Conservation (phyloP, 2,329 filamentous ascomycete species). For the Teratosphaeria zuluensis region DNA sequence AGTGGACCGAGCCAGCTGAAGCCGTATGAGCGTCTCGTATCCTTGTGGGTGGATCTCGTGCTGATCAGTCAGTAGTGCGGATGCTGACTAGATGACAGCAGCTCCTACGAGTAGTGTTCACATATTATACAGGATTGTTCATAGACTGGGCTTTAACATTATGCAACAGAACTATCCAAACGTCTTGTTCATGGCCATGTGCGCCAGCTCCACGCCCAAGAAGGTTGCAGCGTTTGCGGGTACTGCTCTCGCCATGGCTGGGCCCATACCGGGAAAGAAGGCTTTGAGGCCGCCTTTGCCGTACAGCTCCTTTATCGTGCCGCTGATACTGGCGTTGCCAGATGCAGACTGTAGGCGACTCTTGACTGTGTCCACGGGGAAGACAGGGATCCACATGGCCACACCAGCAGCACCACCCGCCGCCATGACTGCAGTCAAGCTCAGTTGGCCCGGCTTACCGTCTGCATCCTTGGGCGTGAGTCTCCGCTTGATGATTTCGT, state of each 20-base stretch:
- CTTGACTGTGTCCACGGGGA: conserved; percentile 96
- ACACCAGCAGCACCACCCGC: conserved; percentile 87
- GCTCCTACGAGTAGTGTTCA: neutral
- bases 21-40: neutral
- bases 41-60: neutral
- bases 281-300: conserved; percentile 72
- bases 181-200: conserved; percentile 69
- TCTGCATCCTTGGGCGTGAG: conserved; percentile 76
- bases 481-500: conserved; percentile 85
- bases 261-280: conserved; percentile 95
- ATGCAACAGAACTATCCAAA: conserved; percentile 37
- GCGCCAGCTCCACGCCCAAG: conserved; percentile 71
- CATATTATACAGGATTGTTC: neutral
- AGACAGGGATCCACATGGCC: conserved; percentile 99
- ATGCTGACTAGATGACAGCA: neutral
- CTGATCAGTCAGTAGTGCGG: neutral
- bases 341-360: conserved; percentile 84
- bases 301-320: conserved; percentile 76
- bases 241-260: conserved; percentile 82
- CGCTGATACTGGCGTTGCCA: conserved; percentile 68
- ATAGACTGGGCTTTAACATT: neutral
- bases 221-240: conserved; percentile 97
- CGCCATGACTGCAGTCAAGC: conserved; percentile 69
- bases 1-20: neutral
- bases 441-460: conserved; percentile 63